phyloP scores from a whole-genome alignment of 2,329 filamentous ascomycete species.

The Immersiporthe knoxdaviesiana region DNA sequence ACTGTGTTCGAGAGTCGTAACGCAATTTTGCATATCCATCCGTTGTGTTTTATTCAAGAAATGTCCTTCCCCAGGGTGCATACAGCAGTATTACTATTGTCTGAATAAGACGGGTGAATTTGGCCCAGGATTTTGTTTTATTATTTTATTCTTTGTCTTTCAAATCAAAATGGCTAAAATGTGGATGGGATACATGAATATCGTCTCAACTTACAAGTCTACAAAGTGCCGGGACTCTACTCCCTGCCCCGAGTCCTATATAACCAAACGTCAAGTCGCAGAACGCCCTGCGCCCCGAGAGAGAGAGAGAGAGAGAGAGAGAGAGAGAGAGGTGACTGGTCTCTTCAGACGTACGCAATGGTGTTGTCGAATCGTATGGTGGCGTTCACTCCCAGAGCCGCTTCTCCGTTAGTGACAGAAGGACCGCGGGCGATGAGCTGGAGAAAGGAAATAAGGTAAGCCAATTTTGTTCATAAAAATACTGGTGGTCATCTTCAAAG shows the following conservation, averaged over 20 bases:
- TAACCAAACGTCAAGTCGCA: not conserved
- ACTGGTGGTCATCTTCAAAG: not conserved
- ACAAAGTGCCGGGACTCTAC: not conserved
- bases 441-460: slow-evolving; percentile 22
- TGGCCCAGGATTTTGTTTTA: not conserved
- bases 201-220: slow-evolving; percentile 2
- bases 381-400: slow-evolving; percentile 64
- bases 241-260: not conserved
- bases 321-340: not conserved
- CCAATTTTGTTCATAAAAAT: slow-evolving; percentile 7
- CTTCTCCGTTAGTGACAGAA: slow-evolving; percentile 70
- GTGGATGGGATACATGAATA: not conserved
- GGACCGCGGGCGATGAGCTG: slow-evolving; percentile 75
- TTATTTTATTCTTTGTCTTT: not conserved
- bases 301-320: no score
- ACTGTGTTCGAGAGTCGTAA: not conserved
- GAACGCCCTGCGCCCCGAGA: no score
- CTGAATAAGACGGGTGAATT: not conserved
- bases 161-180: not conserved
- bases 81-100: not conserved
- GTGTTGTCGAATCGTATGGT: slow-evolving; percentile 74
- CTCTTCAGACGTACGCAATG: slow-evolving; percentile 56
- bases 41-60: not conserved
- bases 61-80: not conserved
- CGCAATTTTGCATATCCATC: not conserved